phyloP scores from a whole-genome alignment of 768 basidiomycete genomes.

The Phlegmacium glaucopus region DNA sequence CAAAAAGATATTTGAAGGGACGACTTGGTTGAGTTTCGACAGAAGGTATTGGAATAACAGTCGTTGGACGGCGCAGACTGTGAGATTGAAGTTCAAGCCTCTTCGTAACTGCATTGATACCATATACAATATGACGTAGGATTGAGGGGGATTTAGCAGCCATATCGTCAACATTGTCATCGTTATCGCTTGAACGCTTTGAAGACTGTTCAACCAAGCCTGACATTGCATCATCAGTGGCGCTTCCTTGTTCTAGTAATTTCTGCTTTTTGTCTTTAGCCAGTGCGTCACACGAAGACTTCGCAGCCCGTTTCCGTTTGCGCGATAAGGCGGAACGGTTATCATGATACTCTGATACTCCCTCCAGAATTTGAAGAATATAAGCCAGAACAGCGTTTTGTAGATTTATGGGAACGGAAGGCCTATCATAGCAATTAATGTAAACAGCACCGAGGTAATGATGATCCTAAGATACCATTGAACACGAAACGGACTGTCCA shows the following conservation, averaged over 20 bases:
- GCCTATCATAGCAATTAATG: slow-evolving; percentile 40
- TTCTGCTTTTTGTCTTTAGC: slow-evolving; percentile 20
- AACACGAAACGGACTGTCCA: slow-evolving; percentile 71
- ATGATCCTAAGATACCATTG: slow-evolving; percentile 48
- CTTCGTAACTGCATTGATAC: slow-evolving; percentile 82
- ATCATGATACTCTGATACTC: slow-evolving; percentile 42
- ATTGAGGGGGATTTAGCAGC: slow-evolving; percentile 31
- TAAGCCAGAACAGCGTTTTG: slow-evolving; percentile 59
- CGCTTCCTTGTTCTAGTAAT: neutral
- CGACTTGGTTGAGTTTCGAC: slow-evolving; percentile 7
- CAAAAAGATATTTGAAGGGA: slow-evolving; percentile 50
- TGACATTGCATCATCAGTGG: neutral
- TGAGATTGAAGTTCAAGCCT: slow-evolving; percentile 58
- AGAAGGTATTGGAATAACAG: slow-evolving; percentile 13
- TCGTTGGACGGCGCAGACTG: slow-evolving; percentile 22
- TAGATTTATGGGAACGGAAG: slow-evolving; percentile 53
- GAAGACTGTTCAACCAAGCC: neutral
- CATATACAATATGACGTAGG: slow-evolving; percentile 49
- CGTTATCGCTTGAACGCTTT: neutral
- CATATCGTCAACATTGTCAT: neutral
- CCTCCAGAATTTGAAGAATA: slow-evolving; percentile 47
- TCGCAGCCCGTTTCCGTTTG: slow-evolving; percentile 36
- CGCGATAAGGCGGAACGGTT: slow-evolving; percentile 25
- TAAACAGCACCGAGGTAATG: slow-evolving; percentile 3
- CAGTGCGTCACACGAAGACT: slow-evolving; percentile 3